Evolutionary conservation across 495 filamentous ascomycete genomes (phyloP).

Genomic region (Immersiella caudata): DNA sequence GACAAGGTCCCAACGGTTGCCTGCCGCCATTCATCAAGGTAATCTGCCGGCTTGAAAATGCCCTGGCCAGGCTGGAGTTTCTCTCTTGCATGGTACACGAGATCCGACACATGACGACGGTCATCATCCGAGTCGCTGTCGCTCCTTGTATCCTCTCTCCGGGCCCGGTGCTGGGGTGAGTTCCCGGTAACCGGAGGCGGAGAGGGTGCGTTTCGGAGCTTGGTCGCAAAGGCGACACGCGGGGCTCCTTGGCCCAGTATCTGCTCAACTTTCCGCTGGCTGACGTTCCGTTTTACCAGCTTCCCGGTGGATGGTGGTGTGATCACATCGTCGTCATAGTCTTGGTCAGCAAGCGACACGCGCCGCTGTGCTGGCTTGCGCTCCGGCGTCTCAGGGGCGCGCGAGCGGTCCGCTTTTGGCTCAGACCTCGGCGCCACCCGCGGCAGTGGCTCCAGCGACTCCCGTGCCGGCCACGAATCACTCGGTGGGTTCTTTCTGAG

Average conservation of each 20-base stretch:
- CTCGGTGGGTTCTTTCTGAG: conserved; percentile 49
- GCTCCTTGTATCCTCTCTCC: conserved; percentile 22
- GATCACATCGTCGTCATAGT: conserved; percentile 19
- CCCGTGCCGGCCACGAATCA: conserved; percentile 43
- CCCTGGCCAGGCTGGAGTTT: conserved; percentile 46
- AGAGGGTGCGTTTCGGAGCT: conserved; percentile 14
- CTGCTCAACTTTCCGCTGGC: conserved; percentile 37
- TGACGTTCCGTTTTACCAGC: conserved; percentile 25
- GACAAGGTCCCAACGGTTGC: conserved; percentile 55
- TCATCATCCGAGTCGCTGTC: conserved; percentile 29
- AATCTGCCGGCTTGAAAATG: conserved; percentile 49
- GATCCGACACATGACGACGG: conserved; percentile 45
- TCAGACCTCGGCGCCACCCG: conserved; percentile 5
- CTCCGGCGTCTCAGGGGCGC: conserved; percentile 10
- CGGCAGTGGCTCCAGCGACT: conserved; percentile 20
- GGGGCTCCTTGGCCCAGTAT: conserved; percentile 31
- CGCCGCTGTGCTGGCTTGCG: conserved; percentile 4
- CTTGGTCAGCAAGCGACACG: conserved; percentile 5
- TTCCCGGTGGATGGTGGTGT: conserved; percentile 24
- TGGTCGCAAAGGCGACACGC: conserved; percentile 9
- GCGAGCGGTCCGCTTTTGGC: neutral
- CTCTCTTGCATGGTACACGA: conserved; percentile 48
- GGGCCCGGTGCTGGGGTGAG: conserved; percentile 18
- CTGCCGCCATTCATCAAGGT: conserved; percentile 63
- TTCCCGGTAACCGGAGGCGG: conserved; percentile 10